Evolutionary conservation across 1,284 basidiomycete genomes (phyloP).

Genomic region (Cutaneotrichosporon cutaneum): DNA sequence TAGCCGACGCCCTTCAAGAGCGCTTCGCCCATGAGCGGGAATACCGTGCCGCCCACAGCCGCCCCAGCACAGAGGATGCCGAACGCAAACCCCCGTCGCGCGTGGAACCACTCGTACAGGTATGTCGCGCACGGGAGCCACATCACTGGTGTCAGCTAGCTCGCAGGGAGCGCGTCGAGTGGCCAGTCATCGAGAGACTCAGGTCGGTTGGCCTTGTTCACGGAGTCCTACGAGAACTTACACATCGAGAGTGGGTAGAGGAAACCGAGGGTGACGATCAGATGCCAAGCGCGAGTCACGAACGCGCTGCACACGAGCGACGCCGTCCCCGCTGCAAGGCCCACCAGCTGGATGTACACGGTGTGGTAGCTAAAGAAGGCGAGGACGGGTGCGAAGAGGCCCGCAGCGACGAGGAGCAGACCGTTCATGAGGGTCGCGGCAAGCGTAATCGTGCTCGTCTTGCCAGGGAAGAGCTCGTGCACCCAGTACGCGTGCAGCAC

Average conservation of each 20-base stretch:
- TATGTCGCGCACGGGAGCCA: slow-evolving; percentile 48
- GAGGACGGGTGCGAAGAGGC: slow-evolving; percentile 39
- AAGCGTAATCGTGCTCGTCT: slow-evolving; percentile 28
- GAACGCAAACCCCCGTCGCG: slow-evolving; percentile 31
- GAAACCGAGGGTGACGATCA: slow-evolving; percentile 45
- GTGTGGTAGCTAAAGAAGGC: neutral
- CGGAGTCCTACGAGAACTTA: slow-evolving; percentile 25
- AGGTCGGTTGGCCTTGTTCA: too few relatives aligned
- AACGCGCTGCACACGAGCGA: slow-evolving; percentile 12
- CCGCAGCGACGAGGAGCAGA: slow-evolving; percentile 44
- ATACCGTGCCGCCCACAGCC: slow-evolving; percentile 45
- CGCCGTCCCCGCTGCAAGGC: slow-evolving; percentile 3
- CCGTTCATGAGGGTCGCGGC: slow-evolving; percentile 48
- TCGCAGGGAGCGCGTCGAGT: neutral
- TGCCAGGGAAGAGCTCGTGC: slow-evolving; percentile 35
- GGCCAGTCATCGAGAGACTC: neutral
- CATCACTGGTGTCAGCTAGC: slow-evolving; percentile 23
- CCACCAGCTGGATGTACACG: slow-evolving; percentile 13
- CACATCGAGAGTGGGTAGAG: slow-evolving; percentile 44
- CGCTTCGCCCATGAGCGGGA: slow-evolving; percentile 44
- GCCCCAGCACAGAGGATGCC: slow-evolving; percentile 40
- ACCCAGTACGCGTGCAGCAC: slow-evolving; percentile 50
- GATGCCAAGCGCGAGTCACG: slow-evolving; percentile 44
- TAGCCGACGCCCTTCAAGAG: slow-evolving; percentile 45
- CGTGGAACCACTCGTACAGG: slow-evolving; percentile 50